Evolutionary conservation across 371 early-diverging fungal species (phyloP).

Genomic region (Mortierella sp.): DNA sequence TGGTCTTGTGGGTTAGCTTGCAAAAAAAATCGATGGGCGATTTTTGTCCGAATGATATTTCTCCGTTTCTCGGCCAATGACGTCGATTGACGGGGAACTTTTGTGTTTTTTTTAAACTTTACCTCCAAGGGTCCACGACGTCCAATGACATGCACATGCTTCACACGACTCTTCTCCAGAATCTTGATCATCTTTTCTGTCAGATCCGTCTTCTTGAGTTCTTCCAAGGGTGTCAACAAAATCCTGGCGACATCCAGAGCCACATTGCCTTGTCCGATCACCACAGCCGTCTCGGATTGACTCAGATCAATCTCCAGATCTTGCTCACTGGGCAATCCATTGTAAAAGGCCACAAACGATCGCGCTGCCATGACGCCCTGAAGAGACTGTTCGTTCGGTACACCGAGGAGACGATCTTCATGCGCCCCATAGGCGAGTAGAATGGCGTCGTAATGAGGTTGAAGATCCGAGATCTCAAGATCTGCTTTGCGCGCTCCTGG

Average conservation of each 20-base stretch:
- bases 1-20: too few species aligned
- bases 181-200: conserved; percentile 79
- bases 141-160: conserved; percentile 88
- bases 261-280: conserved; percentile 97
- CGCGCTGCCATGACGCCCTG: conserved; percentile 82
- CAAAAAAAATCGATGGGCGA: too few species aligned
- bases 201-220: conserved; percentile 89
- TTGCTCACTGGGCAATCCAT: conserved; percentile 81
- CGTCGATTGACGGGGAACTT: too few species aligned
- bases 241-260: conserved; percentile 95
- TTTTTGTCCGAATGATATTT: too few species aligned
- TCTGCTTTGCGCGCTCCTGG: conserved; percentile 54
- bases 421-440: conserved; percentile 91
- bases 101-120: conserved; percentile 9
- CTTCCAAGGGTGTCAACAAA: conserved; percentile 79
- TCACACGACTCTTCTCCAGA: conserved; percentile 74
- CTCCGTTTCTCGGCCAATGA: too few species aligned
- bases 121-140: conserved; percentile 95
- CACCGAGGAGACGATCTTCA: conserved; percentile 75
- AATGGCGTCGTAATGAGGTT: conserved; percentile 78
- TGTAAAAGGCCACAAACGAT: conserved; percentile 94
- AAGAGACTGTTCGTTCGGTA: conserved; percentile 67
- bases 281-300: conserved; percentile 76
- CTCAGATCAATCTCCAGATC: conserved; percentile 69
- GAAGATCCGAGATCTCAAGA: conserved; percentile 61